phyloP scores from a whole-genome alignment of 805 yeast genomes.

The Lipomyces sp. region DNA sequence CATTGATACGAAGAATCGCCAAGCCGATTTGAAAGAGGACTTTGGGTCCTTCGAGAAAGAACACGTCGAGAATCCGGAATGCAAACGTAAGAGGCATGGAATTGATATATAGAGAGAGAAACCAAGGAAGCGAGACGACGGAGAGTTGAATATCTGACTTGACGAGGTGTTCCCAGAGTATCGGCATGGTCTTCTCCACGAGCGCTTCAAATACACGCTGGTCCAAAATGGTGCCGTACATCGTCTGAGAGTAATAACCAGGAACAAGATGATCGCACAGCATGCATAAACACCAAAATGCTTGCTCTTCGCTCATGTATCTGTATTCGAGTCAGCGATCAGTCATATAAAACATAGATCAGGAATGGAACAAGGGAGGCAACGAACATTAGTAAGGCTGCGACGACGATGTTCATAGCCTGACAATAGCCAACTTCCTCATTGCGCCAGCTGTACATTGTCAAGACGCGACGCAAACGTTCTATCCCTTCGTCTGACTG shows the following conservation, averaged over 20 bases:
- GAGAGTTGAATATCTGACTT: constrained; percentile 84
- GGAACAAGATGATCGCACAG: constrained; percentile 85
- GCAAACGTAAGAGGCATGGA: constrained; percentile 95
- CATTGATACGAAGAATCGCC: constrained; percentile 84
- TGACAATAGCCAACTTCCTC: constrained; percentile 98
- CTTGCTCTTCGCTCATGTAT: constrained; percentile 90
- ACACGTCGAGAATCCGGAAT: constrained; percentile 83
- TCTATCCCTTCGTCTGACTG: constrained; percentile 82
- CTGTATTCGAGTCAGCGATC: constrained; percentile 44
- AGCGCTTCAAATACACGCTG: constrained; percentile 90
- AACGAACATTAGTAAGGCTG: constrained; percentile 47
- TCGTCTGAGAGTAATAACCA: constrained; percentile 93
- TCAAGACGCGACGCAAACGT: constrained; percentile 78
- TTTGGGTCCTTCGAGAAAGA: constrained; percentile 84
- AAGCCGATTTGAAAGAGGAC: constrained; percentile 89
- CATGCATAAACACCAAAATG: constrained; percentile 83
- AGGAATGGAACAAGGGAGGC: not conserved
- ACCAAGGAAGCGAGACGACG: constrained; percentile 95
- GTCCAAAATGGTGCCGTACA: constrained; percentile 94
- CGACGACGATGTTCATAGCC: constrained; percentile 85
- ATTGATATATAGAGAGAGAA: constrained; percentile 79
- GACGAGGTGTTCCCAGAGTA: constrained; percentile 76
- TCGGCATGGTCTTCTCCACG: constrained; percentile 85
- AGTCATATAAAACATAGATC: not conserved
- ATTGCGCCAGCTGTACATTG: constrained; percentile 94